Base-by-base conservation (phyloP, 2,329 filamentous ascomycete genomes). In the Talaromyces marneffei region DNA sequence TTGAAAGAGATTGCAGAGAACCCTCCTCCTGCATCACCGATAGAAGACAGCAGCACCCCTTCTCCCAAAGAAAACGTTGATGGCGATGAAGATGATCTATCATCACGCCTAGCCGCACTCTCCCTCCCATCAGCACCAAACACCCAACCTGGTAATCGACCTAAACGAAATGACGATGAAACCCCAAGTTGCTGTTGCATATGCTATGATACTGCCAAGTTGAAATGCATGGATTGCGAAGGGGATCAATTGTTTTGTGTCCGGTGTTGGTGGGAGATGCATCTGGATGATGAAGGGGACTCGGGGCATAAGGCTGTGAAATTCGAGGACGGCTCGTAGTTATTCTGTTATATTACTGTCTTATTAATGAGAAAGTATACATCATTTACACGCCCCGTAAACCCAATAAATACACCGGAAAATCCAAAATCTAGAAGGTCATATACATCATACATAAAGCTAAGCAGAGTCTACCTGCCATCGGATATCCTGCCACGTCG, bases 401-500 rank as follows among this genome's bases (percentile, higher is more conserved):
- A 31, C n/a, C 42, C 25, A 25, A n/a, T 27, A 31, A 31, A 50
- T 31, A 29, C 23, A 27, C 23, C 44, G 23, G 44, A n/a, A 31
- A 8, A 8, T 14, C n/a, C 12, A 14, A 8, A 12, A 12, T 10
- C 29, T 2, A 10, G n/a, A 33, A 52, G 14, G n/a, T 52, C 48
- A 35, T 52, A 35, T 12, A 35, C n/a, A 48, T 16, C 4, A 23
- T 18, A 39, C 23, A 27, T 55, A 7, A n/a, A 55, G 23, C 35
- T 55, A 55, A 23, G 52, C 23, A 16, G 33, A 39, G 7, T 18
- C 33, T 25, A 39, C 52, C 33, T 63, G 31, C 52, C 57, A 33
- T 62, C 66, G 33, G 59, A 96, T 88, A 72, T 96, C 91, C 72
- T 93, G 85, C 92, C 92, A 97, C 1, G 89, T 92, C 4, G 91